Conservation (phyloP, 192 early-diverging fungal genomes). For the Rhizophagus clarus region DNA sequence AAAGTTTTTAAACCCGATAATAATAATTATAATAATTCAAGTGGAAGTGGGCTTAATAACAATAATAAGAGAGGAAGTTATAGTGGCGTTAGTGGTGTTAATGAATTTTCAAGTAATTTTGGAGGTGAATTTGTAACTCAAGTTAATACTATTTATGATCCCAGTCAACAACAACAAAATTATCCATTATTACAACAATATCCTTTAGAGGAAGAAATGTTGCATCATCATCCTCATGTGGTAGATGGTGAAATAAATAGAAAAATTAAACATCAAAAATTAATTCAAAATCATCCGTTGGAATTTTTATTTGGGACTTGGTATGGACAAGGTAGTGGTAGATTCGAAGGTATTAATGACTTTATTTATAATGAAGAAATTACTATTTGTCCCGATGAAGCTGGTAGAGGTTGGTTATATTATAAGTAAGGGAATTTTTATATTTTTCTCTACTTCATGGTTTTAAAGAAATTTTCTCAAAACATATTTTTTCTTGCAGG, state of each 20-base stretch:
- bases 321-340: slow-evolving; percentile 10
- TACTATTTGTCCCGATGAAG: slow-evolving; percentile 23
- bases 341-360: slow-evolving; percentile 12
- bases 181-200: neutral
- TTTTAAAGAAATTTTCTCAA: neutral
- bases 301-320: slow-evolving; percentile 23
- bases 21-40: neutral
- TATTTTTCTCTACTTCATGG: neutral
- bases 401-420: slow-evolving; percentile 20
- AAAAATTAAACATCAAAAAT: neutral
- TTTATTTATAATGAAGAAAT: slow-evolving; percentile 23
- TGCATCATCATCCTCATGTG: neutral
- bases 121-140: neutral
- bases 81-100: neutral
- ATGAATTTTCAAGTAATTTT: slow-evolving; percentile 8
- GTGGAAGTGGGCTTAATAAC: neutral
- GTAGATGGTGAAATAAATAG: neutral
- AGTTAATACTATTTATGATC: neutral
- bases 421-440: slow-evolving; percentile 17
- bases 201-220: neutral
- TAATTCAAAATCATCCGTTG: slow-evolving; percentile 12
- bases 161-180: neutral
- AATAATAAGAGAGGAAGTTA: neutral
- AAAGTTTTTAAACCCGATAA: neutral
- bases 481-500: neutral